These are phyloP conservation scores for Pistacia integerrima DNA, from an alignment of 345 rosid species.

Conservation along the genomic window DNA sequence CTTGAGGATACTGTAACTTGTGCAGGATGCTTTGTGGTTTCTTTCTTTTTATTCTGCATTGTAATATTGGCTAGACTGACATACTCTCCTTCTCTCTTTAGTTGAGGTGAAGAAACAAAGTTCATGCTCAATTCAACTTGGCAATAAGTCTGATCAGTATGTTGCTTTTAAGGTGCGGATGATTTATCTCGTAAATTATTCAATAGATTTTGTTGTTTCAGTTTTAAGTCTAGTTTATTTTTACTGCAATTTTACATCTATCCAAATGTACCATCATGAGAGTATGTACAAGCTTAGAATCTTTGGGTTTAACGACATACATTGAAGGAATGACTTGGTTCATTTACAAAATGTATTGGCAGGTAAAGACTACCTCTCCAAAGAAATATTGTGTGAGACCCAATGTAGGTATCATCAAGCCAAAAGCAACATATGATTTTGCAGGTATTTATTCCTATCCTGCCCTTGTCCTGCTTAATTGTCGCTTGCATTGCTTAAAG, in stretches of 20 bases:
- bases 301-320: neutral
- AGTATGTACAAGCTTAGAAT: neutral
- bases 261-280: neutral
- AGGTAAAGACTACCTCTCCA: conserved; percentile 67
- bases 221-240: neutral
- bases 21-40: neutral
- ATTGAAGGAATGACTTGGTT: neutral
- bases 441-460: conserved; percentile 32
- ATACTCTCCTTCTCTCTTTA: conserved; percentile 15
- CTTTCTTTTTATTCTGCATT: neutral
- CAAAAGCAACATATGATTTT: conserved; percentile 38
- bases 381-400: conserved; percentile 60
- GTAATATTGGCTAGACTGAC: neutral
- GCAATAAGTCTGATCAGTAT: conserved; percentile 48
- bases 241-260: neutral
- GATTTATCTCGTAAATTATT: neutral
- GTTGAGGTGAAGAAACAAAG: conserved; percentile 62
- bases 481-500: neutral
- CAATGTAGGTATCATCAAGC: conserved; percentile 50
- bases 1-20: neutral
- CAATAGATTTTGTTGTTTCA: neutral
- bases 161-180: conserved; percentile 59
- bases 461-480: neutral
- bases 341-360: neutral
- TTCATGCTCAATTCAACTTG: conserved; percentile 45